Evolutionary conservation across 805 yeast species (phyloP), one percentile per base, ranked within the genome.

Genomic region (Suhomyces pyralidae): DNA sequence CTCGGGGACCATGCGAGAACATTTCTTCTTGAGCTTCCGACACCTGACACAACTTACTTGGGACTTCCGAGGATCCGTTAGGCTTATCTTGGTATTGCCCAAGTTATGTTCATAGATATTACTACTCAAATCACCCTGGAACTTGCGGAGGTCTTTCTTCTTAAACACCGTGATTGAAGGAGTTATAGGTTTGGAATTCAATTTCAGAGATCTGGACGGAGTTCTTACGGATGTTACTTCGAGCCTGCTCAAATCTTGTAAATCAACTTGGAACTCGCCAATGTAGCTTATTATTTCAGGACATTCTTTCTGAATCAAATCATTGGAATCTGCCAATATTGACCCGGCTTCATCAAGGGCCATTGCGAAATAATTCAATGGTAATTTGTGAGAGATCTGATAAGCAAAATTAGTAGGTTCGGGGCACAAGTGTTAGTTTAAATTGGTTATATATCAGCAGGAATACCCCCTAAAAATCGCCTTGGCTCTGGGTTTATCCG

Each of bases 1-100:
- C 49, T 69, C 73, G 3, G 73, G 73, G 4, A 67, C 55, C 15
- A 55, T 59, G 20, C 73, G 56, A 6, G 70, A 61, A 54, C 73
- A 69, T 49, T 62, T 68, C 52, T 66, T 65, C 49, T 68, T 68
- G 50, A 59, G 64, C 45, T 64, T 61, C 10, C 71, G 65, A 51
- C 73, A 69, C n/a, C 73, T 59, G 19, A 62, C 50, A 48, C 73
- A 69, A 53, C 70, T 67, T 22, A 59, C 56, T 30, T 62, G 62
- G 0, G 72, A 59, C 51, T 56, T 61, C 28, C 60, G 49, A n/a
- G 53, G 53, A 49, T 62, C 63, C 9, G 55, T 50, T n/a, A 48
- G 32, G 40, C 61, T 67, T 17, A 61, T 48, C 45, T 63, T 64
- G 4, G 65, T 58, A 19, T 54, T 54, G 14, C 56, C 45, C 7